Conservation (phyloP, 2,329 filamentous ascomycete species). For the Sporothrix dimorphospora region DNA sequence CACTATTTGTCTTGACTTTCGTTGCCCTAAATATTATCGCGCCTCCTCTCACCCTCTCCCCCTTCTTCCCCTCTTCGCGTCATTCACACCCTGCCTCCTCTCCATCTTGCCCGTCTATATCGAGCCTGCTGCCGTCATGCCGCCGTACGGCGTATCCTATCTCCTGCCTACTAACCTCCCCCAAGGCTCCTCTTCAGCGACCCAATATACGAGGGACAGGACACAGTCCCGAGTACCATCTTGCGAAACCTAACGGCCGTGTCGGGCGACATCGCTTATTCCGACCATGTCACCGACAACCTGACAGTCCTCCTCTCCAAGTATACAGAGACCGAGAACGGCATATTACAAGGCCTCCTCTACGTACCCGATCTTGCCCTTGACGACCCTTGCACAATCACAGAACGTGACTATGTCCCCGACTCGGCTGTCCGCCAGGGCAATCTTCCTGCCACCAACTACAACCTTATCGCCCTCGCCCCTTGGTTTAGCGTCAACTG, state of each 20-base stretch:
- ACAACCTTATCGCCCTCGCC: constrained; percentile 77
- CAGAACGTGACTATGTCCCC: constrained; percentile 69
- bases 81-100: not conserved
- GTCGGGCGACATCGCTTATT: constrained; percentile 56
- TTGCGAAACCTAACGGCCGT: constrained; percentile 61
- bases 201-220: constrained; percentile 56
- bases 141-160: not conserved
- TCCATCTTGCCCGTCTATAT: not conserved
- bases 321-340: constrained; percentile 61
- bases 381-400: constrained; percentile 63
- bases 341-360: constrained; percentile 74
- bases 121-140: constrained; percentile 1
- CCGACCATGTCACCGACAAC: constrained; percentile 56
- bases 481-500: constrained; percentile 82
- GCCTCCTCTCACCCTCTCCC: not conserved
- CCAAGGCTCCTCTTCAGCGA: constrained; percentile 63
- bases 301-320: constrained; percentile 77
- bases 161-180: not conserved
- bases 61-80: not conserved
- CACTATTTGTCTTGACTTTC: not conserved
- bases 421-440: constrained; percentile 70
- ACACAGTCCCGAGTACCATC: constrained; percentile 56
- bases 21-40: not conserved
- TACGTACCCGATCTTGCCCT: constrained; percentile 75
- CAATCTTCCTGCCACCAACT: constrained; percentile 70